Evolutionary conservation across 2,329 filamentous ascomycete genomes (phyloP).

Genomic region (Ceratocystis cubensis): DNA sequence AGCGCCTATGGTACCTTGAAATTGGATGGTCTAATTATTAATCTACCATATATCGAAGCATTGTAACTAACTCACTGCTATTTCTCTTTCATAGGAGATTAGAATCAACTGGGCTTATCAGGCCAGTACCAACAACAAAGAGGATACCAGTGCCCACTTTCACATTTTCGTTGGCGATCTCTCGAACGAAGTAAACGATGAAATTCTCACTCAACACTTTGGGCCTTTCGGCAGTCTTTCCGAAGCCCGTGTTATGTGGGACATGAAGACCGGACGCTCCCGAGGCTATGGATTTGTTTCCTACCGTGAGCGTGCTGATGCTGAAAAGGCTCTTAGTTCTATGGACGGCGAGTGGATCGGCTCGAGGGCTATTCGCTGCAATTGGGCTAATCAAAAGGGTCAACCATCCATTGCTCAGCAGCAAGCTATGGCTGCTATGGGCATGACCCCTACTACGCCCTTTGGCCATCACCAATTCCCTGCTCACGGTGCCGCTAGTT

Average conservation of each 20-base stretch:
- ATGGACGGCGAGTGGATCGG: conserved; percentile 99
- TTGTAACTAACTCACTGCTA: neutral
- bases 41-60: neutral
- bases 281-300: conserved; percentile 97
- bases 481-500: conserved; percentile 90
- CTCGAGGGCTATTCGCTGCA: conserved; percentile 94
- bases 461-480: conserved; percentile 98
- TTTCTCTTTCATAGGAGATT: conserved; percentile 57
- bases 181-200: conserved; percentile 97
- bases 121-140: conserved; percentile 85
- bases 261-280: conserved; percentile 98
- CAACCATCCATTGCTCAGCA: conserved; percentile 97
- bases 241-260: conserved; percentile 99
- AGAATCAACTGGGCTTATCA: conserved; percentile 99
- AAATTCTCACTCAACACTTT: conserved; percentile 85
- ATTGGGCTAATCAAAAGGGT: conserved; percentile 99
- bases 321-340: conserved; percentile 87
- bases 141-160: conserved; percentile 96
- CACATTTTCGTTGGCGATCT: conserved; percentile 98
- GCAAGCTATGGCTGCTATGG: conserved; percentile 92
- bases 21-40: neutral
- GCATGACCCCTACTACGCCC: conserved; percentile 91
- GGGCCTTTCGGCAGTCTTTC: conserved; percentile 92
- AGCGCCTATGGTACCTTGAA: neutral
- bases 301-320: conserved; percentile 84